These are phyloP conservation scores for Begonia fuchsioides DNA, from an alignment of 306 rosid species.

Conservation along the genomic window DNA sequence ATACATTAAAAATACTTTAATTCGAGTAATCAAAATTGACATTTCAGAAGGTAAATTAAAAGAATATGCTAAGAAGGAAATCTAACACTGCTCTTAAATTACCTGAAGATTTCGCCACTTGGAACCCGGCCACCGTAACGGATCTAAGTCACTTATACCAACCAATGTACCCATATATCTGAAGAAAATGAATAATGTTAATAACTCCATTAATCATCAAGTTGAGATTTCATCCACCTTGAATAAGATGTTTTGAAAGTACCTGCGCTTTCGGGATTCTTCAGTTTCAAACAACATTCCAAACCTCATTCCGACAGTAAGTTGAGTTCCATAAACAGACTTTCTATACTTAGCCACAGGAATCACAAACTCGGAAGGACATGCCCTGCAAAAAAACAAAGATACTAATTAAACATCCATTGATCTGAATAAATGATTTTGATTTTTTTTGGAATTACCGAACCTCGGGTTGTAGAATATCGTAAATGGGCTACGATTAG, in stretches of 20 bases:
- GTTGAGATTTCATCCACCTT: no score
- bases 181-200: slow-evolving; percentile 10
- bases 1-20: no score
- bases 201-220: not conserved
- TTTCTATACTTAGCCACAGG: slow-evolving; percentile 65
- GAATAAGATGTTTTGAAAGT: no score
- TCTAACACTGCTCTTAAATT: no score
- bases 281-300: slow-evolving; percentile 99
- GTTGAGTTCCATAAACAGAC: slow-evolving; percentile 67
- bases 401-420: not conserved
- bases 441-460: not conserved
- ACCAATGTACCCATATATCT: slow-evolving; percentile 92
- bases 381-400: slow-evolving; percentile 50
- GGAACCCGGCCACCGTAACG: slow-evolving; percentile 93
- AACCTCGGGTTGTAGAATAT: slow-evolving; percentile 97
- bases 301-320: slow-evolving; percentile 93
- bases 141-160: slow-evolving; percentile 71
- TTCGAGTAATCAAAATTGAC: no score
- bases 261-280: slow-evolving; percentile 96
- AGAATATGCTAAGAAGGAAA: no score
- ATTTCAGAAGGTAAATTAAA: no score
- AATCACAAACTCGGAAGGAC: slow-evolving; percentile 91
- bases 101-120: slow-evolving; percentile 98
- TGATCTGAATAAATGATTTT: not conserved
- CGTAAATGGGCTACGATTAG: slow-evolving; percentile 72